Base-by-base conservation (phyloP, 192 early-diverging fungal genomes). In the Entrophospora sp. region DNA sequence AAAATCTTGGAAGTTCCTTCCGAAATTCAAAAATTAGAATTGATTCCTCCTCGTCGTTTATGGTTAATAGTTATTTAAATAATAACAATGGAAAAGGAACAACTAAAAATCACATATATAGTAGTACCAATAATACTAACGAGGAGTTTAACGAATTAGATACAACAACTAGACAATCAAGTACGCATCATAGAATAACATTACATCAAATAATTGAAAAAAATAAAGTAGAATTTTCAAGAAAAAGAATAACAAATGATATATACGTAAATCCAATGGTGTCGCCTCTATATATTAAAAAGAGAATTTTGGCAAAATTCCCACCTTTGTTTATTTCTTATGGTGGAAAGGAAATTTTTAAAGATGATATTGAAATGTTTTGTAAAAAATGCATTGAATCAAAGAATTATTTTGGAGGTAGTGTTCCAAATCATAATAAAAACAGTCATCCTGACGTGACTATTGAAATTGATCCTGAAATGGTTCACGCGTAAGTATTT, bases 301-400 rank as follows among this genome's bases (percentile, higher is more conserved):
- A 45, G 27, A 14, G 45, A 5, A 30, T 62, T n/a, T 8, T 62
- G n/a, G 60, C 60, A 30, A 62, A 62, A 45, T 62, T 44, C 45
- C 60, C 60, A 6, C 60, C 60, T 12, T 16, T 62, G 22, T 45
- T 62, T 18, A 32, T 62, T 31, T 13, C 28, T 14, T 62, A 62
- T n/a, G 60, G 60, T n/a, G 60, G 60, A 28, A 62, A 62, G 28
- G 60, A 62, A 62, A 20, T 62, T 2, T 44, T 62, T 45, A 62
- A 12, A 30, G 60, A 62, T 45, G 60, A 62, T 32, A 62, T 62
- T 62, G 60, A 62, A 46, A 45, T 13, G 18, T 62, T 62, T 13
- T n/a, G 14, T 30, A 10, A 45, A 22, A 62, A 62, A 45, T 45
- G 40, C 45, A 45, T 62, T n/a, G 42, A 62, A 44, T 28, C 40